Evolutionary conservation across 2,329 filamentous ascomycete genomes (phyloP), one percentile per base, ranked within the genome.

Genomic region (Aspergillus sp.): DNA sequence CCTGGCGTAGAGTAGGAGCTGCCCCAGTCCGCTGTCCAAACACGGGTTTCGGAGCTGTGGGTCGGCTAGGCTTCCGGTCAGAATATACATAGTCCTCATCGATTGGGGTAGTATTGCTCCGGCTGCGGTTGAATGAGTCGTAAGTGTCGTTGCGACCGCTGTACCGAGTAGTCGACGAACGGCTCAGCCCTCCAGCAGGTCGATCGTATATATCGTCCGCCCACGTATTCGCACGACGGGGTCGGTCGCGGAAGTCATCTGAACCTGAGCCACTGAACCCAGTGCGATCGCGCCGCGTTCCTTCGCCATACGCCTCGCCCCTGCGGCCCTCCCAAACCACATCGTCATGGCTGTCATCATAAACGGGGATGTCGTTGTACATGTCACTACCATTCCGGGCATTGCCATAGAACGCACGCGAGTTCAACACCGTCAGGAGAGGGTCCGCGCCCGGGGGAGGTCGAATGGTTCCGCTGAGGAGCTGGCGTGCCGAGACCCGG

Each of bases 311-410:
- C 4, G 88, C 90, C 23, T 82, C 85, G 45, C 91, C 91, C 54
- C 84, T 85, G 61, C 87, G 84, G 45, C 90, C 90, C 72, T 93
- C 89, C 91, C 92, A 96, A 6, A 92, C 88, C 8, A 91, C 87
- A 67, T 93, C 88, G 68, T 97, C 92, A 71, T 91, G 90, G 41
- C 83, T 80, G 62, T 94, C 88, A 69, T 94, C 92, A 76, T 97
- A 98, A 23, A 96, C 86, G 12, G 95, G 94, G 19, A 90, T 86
- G 71, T 98, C 93, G 77, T 98, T 98, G 83, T 98, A 98, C 87
- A 95, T 93, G 50, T 80, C 72, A 68, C 91, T 88, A 61, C 85
- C 83, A 13, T 76, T 76, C 28, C 70, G 72, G 62, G 82, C 78
- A 60, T 85, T 82, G 50, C 92, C 91, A 45, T 87, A 87, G 77